Evolutionary conservation across 139 green algal species (phyloP), one percentile per base, ranked within the genome.

Genomic region (Micractinium sp.): DNA sequence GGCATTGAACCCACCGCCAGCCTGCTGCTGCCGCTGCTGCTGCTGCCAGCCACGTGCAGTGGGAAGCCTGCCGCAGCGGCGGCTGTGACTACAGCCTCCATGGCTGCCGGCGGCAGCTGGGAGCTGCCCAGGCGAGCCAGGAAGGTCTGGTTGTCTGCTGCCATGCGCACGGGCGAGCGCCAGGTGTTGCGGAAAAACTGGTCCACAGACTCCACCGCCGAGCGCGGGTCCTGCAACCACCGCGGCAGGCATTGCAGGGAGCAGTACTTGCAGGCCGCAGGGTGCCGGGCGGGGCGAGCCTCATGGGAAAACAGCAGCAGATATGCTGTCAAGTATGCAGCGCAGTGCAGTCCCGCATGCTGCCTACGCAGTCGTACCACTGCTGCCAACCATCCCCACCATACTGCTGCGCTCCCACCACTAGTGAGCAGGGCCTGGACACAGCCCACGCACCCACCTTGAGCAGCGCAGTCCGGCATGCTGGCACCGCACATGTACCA

Each of bases 141-240:
- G 85, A 91, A 93, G 36, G 82, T 25, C 33, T 89, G 82, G 80
- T 91, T 91, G 63, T 93, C 90, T 2, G 87, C 82, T 2, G 87
- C 74, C 87, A 90, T 90, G 87, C 90, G 82, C 67, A 87, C 73
- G 3, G 87, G 87, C 18, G 79, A 88, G 31, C 69, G 31, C 90
- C 90, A 93, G 15, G 91, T 91, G 85, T 93, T 91, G 39, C 53
- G 87, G 71, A 93, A 93, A 53, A 91, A 91, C 19, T 60, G 38
- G 35, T 91, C 89, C 33, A 93, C 60, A 29, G 69, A 80, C 31
- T 89, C 82, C n/a, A 87, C 71, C 73, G 91, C 91, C 29, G 39
- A 69, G 3, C 36, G 63, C 29, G 90, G 87, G n/a, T 90, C 90
- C 82, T 90, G 63, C 77, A 84, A 9, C 20, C n/a, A 33, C 35